Evolutionary conservation across 176 grass and related monocot genomes (phyloP).

Genomic region (Eragrostis curvula): DNA sequence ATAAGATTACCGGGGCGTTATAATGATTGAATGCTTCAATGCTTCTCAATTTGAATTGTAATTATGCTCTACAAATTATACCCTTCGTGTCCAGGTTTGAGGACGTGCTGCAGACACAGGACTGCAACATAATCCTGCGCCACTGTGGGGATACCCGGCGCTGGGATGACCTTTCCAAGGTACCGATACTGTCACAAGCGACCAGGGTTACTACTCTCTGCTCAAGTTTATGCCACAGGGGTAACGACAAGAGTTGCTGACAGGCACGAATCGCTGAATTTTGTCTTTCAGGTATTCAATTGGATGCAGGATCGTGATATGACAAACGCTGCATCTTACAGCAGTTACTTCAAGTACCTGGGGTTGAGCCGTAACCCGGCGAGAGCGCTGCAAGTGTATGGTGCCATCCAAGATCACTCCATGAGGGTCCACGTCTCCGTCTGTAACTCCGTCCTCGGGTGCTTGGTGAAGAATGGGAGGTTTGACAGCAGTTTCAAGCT

Average conservation of each 20-base stretch:
- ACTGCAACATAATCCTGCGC: conserved; percentile 83
- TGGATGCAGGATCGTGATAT: conserved; percentile 77
- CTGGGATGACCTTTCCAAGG: conserved; percentile 79
- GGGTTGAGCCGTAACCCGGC: conserved; percentile 66
- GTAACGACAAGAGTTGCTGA: neutral
- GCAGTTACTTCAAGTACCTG: conserved; percentile 92
- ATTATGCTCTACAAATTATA: conserved; percentile 6
- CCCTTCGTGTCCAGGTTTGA: conserved; percentile 51
- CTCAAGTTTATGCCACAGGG: neutral
- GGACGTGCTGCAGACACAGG: conserved; percentile 70
- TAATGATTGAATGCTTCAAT: neutral
- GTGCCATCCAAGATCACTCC: conserved; percentile 55
- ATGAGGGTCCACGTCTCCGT: conserved; percentile 67
- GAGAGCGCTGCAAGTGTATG: conserved; percentile 64
- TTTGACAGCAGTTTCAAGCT: conserved; percentile 79
- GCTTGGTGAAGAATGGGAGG: conserved; percentile 82
- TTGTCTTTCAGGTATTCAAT: conserved; percentile 72
- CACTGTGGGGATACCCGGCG: conserved; percentile 66
- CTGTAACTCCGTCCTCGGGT: conserved; percentile 92
- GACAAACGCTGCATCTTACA: conserved; percentile 79
- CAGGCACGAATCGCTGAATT: neutral
- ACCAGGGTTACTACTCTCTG: neutral
- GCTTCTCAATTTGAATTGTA: conserved; percentile 16
- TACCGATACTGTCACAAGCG: conserved; percentile 18
- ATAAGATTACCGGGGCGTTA: neutral